A percentile compares a stretch with the other conserved stretches of the same genome.
phyloP scores from a whole-genome alignment of 768 basidiomycete genomes.

The Leccinum subgranulosum region DNA sequence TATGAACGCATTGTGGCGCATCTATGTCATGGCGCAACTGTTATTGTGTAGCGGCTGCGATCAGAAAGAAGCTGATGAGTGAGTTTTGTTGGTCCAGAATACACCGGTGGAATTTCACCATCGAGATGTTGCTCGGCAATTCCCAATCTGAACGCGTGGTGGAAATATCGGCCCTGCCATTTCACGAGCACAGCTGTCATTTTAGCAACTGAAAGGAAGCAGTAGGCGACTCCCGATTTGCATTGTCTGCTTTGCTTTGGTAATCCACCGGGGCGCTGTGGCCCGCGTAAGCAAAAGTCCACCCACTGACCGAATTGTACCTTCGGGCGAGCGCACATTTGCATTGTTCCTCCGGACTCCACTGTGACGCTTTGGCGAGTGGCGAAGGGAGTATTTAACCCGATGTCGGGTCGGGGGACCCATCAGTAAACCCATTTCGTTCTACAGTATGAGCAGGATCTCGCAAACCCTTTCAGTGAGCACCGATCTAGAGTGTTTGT shows the following conservation, averaged over 20 bases:
- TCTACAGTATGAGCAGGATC: slow-evolving; percentile 28
- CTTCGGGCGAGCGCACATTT: slow-evolving; percentile 6
- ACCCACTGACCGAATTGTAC: slow-evolving; percentile 8
- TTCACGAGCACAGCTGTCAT: slow-evolving; percentile 6
- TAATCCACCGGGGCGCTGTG: not conserved
- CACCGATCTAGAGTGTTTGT: not conserved
- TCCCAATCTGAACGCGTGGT: not conserved
- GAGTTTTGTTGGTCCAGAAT: slow-evolving; percentile 1
- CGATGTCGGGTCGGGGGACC: not conserved
- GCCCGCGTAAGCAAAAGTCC: slow-evolving; percentile 13
- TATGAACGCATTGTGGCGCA: not conserved
- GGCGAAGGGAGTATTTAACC: slow-evolving; percentile 27
- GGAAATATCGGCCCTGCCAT: not conserved
- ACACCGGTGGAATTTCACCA: not conserved
- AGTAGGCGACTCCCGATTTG: slow-evolving; percentile 3
- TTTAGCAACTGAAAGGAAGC: not conserved
- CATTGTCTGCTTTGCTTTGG: slow-evolving; percentile 11
- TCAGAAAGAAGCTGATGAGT: not conserved
- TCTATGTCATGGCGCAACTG: not conserved
- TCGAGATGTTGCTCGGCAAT: not conserved
- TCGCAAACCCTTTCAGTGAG: slow-evolving; percentile 31
- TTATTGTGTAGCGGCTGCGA: not conserved
- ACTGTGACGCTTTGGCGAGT: slow-evolving; percentile 23
- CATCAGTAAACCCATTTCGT: not conserved
- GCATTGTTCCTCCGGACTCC: slow-evolving; percentile 21